Evolutionary conservation across 2,329 filamentous ascomycete species (phyloP).

Genomic region (Epichloe sylvatica): DNA sequence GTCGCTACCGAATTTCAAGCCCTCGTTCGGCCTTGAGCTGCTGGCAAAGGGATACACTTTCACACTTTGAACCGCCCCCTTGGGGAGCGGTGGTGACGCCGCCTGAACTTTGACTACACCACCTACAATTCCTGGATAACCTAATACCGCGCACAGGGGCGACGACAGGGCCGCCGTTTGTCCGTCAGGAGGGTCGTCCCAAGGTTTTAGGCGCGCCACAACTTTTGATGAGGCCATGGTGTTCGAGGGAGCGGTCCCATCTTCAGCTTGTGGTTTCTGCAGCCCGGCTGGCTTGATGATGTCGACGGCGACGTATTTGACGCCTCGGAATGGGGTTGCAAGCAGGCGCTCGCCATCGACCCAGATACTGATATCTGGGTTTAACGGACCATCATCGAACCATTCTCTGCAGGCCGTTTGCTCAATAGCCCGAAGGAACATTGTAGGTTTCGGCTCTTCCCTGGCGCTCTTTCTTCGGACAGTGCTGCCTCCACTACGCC

Average conservation of each 20-base stretch:
- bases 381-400: constrained; percentile 56
- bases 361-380: constrained; percentile 60
- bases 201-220: constrained; percentile 60
- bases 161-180: constrained; percentile 69
- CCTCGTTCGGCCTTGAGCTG: constrained; percentile 42
- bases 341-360: constrained; percentile 65
- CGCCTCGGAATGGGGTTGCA: constrained; percentile 58
- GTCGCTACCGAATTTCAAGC: constrained; percentile 77
- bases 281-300: constrained; percentile 71
- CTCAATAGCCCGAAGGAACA: constrained; percentile 74
- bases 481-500: constrained; percentile 64
- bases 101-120: constrained; percentile 79
- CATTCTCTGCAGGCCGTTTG: constrained; percentile 54
- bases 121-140: constrained; percentile 60
- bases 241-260: constrained; percentile 44
- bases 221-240: constrained; percentile 38
- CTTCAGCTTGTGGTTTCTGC: constrained; percentile 54
- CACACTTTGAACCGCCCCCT: constrained; percentile 49
- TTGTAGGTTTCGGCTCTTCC: constrained; percentile 50
- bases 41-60: constrained; percentile 70
- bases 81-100: constrained; percentile 57
- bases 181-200: constrained; percentile 77
- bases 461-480: constrained; percentile 41
- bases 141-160: constrained; percentile 59
- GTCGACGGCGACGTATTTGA: constrained; percentile 69